Evolutionary conservation across 805 yeast species (phyloP), one percentile per base, ranked within the genome.

Genomic region (Hanseniaspora mollemarum): DNA sequence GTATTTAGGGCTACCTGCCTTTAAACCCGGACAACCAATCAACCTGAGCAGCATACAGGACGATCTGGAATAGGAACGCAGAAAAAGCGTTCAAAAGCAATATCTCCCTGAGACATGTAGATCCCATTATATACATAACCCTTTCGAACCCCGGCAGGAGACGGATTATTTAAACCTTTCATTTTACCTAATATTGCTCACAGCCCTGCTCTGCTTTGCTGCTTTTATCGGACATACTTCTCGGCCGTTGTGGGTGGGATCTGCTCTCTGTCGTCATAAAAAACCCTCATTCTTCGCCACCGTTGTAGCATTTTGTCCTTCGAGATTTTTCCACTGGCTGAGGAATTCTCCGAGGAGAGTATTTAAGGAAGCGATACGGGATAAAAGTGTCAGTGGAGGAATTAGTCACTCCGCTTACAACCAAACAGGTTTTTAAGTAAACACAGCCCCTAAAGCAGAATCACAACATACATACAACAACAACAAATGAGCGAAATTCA

Each of bases 11-110:
- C 71, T 92, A 42, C 99, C 99, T 15, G 96, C 99, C 3, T 92
- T 92, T 75, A 87, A 87, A 67, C 98, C 97, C 1, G 99, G 99
- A 48, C 94, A 92, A 68, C 80, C 80, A 10, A 79, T 92, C 50
- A 80, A 82, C 29, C 68, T 90, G 55, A 87, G 76, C 59, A 75
- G 78, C 49, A 77, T 83, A 58, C 83, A 82, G 37, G 94, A 83
- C 64, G 94, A 86, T 63, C 72, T 84, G 58, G 84, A 59, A 61
- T n/a, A 33, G 18, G 25, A 15, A 13, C 4, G 6, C 21, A 18
- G 28, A 15, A 21, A 9, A 37, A 22, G 13, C 4, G n/a, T 31
- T 15, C 18, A 31, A 31, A 15, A 41, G 35, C 15, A 21, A 16
- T 26, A 10, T 39, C n/a, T 39, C 12, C 4, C 7, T 25, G 2